Percentiles rank a stretch among this genome's conserved stretches.
These are phyloP conservation scores for Rhodomyrtus psidioides DNA, from an alignment of 441 rosid genomes.

Conservation along the genomic window DNA sequence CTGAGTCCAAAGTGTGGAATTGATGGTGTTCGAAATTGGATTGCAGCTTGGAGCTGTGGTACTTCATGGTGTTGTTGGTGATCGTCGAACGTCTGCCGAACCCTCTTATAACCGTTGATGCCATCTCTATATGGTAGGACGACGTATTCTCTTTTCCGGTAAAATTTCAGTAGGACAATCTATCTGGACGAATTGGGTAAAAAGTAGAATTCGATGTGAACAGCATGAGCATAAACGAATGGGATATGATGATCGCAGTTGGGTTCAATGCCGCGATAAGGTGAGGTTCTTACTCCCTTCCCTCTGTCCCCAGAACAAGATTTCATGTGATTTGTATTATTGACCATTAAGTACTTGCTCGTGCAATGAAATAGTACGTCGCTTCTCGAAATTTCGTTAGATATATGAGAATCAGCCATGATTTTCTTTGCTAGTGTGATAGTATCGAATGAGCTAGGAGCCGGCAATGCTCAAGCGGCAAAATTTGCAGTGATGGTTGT, in stretches of 20 bases:
- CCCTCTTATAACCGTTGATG: slow-evolving; percentile 75
- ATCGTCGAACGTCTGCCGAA: slow-evolving; percentile 62
- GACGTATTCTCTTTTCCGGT: background rate
- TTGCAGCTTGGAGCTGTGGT: slow-evolving; percentile 89
- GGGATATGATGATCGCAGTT: slow-evolving; percentile 78
- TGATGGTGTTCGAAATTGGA: background rate
- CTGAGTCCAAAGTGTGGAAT: background rate
- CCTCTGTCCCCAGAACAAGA: background rate
- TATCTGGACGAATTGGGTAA: background rate
- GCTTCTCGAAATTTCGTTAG: background rate
- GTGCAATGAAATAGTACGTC: background rate
- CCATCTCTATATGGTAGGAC: slow-evolving; percentile 74
- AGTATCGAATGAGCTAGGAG: slow-evolving; percentile 89
- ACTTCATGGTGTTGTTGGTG: slow-evolving; percentile 61
- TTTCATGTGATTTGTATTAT: background rate
- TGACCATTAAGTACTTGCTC: background rate
- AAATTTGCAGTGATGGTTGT: slow-evolving; percentile 68
- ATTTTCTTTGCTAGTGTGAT: slow-evolving; percentile 45
- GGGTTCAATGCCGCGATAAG: slow-evolving; percentile 95
- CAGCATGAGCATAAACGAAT: slow-evolving; percentile 86
- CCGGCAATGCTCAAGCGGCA: slow-evolving; percentile 57
- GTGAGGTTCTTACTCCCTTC: slow-evolving; percentile 18
- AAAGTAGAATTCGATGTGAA: background rate
- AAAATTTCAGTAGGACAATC: slow-evolving; percentile 11
- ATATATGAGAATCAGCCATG: background rate